Conservation (phyloP, 2,329 filamentous ascomycete genomes). For the Fusarium armeniacum region DNA sequence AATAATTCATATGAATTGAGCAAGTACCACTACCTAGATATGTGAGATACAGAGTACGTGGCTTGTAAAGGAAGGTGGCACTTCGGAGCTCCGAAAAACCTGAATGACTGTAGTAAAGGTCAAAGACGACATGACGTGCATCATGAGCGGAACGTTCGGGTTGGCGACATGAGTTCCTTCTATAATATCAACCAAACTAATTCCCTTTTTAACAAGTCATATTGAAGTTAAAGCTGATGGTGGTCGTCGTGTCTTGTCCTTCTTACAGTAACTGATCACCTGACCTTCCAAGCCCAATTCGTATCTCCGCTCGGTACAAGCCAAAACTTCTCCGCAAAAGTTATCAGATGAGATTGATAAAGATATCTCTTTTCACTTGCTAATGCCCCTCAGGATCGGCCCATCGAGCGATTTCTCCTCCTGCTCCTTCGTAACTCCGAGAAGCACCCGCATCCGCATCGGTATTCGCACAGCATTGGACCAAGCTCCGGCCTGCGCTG, state of each 20-base stretch:
- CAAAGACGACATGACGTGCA: neutral
- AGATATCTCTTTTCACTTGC: slow-evolving; percentile 51
- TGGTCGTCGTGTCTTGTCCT: neutral
- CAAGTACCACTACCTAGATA: neutral
- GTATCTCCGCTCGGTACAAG: slow-evolving; percentile 54
- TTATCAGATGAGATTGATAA: slow-evolving; percentile 62
- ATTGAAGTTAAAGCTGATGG: neutral
- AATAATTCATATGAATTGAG: neutral
- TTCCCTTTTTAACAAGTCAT: neutral
- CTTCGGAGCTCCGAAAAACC: slow-evolving; percentile 8
- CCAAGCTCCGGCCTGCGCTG: slow-evolving; percentile 29
- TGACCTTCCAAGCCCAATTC: slow-evolving; percentile 35
- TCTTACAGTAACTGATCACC: slow-evolving; percentile 13
- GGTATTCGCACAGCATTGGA: slow-evolving; percentile 39
- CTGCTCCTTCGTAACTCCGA: slow-evolving; percentile 56
- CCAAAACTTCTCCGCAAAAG: slow-evolving; percentile 46
- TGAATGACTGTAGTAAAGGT: neutral
- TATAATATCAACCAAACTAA: neutral
- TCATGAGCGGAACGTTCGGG: neutral
- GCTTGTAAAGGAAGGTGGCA: neutral
- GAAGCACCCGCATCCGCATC: slow-evolving; percentile 40
- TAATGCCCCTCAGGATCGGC: slow-evolving; percentile 46
- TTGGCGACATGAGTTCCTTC: neutral
- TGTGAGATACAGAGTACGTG: neutral
- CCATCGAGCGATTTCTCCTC: slow-evolving; percentile 34